Base-by-base conservation (phyloP, 2,329 filamentous ascomycete genomes). In the Arthrobotrys megalospora region DNA sequence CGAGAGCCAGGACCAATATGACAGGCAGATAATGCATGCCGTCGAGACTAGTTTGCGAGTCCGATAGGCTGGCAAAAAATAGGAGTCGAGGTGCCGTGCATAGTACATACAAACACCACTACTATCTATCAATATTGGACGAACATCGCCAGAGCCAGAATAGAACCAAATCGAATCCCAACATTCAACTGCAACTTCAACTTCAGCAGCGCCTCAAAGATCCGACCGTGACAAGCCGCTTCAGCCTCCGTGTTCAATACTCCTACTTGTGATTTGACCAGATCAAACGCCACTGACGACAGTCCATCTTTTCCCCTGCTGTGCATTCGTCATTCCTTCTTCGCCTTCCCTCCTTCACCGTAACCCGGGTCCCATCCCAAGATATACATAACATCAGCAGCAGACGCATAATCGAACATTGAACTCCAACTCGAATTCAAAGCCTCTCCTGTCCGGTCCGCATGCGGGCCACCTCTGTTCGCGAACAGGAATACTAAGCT, bases 401-500 rank as follows among this genome's bases (percentile, higher is more conserved):
- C 55, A 38, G 6, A 43, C 32, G 14, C 68, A 48, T 41, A 28
- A 24, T 50, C 36, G n/a, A 47, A 43, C 21, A 12, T 62, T 28
- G 14, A 47, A 76, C 36, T 52, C 38, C 47, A n/a, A 41, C 8
- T 69, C 65, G 47, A 69, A 60, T 45, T 43, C n/a, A 16, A 48
- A 55, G 36, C 6, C 19, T 47, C 34, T 14, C 19, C 50, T 14
- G 38, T 55, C 12, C 52, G 55, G 36, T 62, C 72, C 62, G 60
- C 67, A 72, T 72, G 75, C 67, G 53, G 75, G 52, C 16, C 52
- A 53, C 32, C 34, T 63, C 62, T 68, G 50, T 71, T 77, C 73
- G 75, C 75, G 62, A 72, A 71, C 66, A 77, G 50, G 58, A 71
- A 70, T 52, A 41, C 43, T 43, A 41, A 70, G 50, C 32, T 47